These are phyloP conservation scores for Leccinum subtestaceum DNA, from an alignment of 768 basidiomycete genomes.

Conservation along the genomic window DNA sequence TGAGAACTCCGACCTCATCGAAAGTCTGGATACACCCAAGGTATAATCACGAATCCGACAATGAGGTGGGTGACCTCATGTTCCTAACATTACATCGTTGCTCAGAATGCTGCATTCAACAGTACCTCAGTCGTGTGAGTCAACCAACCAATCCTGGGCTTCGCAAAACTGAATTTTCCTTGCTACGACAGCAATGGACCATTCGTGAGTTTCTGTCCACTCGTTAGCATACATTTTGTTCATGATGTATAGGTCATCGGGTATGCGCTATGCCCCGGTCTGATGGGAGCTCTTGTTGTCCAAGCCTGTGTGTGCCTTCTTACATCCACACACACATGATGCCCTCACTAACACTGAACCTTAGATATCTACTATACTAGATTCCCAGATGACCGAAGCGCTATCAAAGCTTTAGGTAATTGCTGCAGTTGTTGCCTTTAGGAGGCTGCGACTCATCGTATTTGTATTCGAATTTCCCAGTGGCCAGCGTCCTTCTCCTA, in stretches of 20 bases:
- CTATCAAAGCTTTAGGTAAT: background rate
- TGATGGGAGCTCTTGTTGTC: background rate
- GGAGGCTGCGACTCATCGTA: background rate
- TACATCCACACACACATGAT: background rate
- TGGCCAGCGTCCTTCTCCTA: constrained; percentile 11
- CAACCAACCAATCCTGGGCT: background rate
- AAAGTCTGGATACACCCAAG: background rate
- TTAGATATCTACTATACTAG: background rate
- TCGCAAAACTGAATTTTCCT: background rate
- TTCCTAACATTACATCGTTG: background rate
- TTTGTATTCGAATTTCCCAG: constrained; percentile 13
- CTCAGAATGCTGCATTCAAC: background rate
- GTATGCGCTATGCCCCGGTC: background rate
- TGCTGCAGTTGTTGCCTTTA: background rate
- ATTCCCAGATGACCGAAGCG: background rate
- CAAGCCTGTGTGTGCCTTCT: background rate
- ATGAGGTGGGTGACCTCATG: background rate
- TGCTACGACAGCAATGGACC: background rate
- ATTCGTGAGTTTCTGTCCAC: background rate
- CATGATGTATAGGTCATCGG: background rate
- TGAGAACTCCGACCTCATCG: background rate
- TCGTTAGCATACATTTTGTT: background rate
- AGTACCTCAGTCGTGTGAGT: background rate
- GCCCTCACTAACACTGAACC: background rate
- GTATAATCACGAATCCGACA: background rate